Percentiles rank a stretch among this genome's conserved stretches.
phyloP scores from a whole-genome alignment of 805 yeast species.

The Suhomyces sp. region DNA sequence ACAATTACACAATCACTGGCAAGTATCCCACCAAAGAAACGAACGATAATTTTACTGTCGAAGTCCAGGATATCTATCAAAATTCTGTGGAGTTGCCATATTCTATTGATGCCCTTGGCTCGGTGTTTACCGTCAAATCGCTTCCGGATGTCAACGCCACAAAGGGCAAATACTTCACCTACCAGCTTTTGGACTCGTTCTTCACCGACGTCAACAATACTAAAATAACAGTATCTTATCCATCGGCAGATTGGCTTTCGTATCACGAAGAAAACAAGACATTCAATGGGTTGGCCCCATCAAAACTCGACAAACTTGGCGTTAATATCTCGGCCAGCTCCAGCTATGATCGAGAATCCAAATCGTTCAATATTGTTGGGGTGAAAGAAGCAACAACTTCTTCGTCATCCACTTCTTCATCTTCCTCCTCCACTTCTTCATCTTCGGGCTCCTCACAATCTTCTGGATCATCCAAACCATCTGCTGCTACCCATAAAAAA shows the following conservation, averaged over 20 bases:
- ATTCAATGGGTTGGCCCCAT: constrained; percentile 62
- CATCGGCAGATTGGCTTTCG: constrained; percentile 56
- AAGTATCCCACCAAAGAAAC: constrained; percentile 49
- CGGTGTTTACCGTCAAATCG: constrained; percentile 53
- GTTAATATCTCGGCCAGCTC: constrained; percentile 32
- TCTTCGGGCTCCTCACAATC: constrained; percentile 14
- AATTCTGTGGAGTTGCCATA: constrained; percentile 60
- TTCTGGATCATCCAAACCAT: constrained; percentile 25
- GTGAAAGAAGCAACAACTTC: constrained; percentile 27
- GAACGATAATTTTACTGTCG: constrained; percentile 49
- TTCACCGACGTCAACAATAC: constrained; percentile 57
- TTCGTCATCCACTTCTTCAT: constrained; percentile 19
- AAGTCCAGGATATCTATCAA: constrained; percentile 56
- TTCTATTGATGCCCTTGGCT: constrained; percentile 50
- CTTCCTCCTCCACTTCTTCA: constrained; percentile 16
- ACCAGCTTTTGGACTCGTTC: constrained; percentile 50
- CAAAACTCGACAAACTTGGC: constrained; percentile 19
- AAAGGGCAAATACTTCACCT: constrained; percentile 56
- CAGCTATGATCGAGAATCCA: constrained; percentile 25
- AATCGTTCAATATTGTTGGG: constrained; percentile 53
- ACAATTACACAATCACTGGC: constrained; percentile 49
- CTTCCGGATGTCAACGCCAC: constrained; percentile 68
- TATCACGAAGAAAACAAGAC: constrained; percentile 62
- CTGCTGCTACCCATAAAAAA: constrained; percentile 3
- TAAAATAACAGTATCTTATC: constrained; percentile 41